These are phyloP conservation scores for Pythium phragmitis DNA, from an alignment of 352 stramenopile genomes.

Conservation along the genomic window DNA sequence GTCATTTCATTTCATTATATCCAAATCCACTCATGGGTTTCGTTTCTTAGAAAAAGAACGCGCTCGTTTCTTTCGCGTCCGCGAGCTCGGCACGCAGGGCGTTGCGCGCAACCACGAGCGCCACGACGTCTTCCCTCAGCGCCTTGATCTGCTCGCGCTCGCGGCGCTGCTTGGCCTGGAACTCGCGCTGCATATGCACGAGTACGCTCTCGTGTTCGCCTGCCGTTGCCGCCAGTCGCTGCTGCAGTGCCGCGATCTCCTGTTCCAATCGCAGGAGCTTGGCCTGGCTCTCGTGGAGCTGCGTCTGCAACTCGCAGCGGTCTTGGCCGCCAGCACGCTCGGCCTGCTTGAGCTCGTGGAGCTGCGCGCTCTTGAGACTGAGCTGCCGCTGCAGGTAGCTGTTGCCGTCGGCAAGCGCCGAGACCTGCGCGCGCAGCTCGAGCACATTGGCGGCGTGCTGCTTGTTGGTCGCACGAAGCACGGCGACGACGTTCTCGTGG, in stretches of 20 bases:
- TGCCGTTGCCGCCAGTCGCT: constrained; percentile 41
- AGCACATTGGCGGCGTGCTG: constrained; percentile 65
- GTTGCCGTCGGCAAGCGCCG: constrained; percentile 56
- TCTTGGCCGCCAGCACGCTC: constrained; percentile 37
- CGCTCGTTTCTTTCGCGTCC: constrained; percentile 55
- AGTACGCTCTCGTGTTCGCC: constrained; percentile 59
- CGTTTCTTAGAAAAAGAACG: constrained; percentile 34
- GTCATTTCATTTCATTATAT: no score
- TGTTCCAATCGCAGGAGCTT: constrained; percentile 59
- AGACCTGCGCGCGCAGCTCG: constrained; percentile 61
- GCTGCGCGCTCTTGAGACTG: constrained; percentile 50
- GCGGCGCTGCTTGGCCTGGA: constrained; percentile 37
- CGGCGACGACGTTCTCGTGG: constrained; percentile 68
- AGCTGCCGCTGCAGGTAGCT: constrained; percentile 63
- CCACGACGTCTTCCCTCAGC: constrained; percentile 54
- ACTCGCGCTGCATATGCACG: constrained; percentile 48
- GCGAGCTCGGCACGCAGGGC: constrained; percentile 55
- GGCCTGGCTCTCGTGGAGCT: constrained; percentile 51
- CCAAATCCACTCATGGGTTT: neutral
- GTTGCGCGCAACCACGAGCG: constrained; percentile 57
- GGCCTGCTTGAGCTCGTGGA: constrained; percentile 47
- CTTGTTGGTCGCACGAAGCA: constrained; percentile 67
- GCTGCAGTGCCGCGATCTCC: constrained; percentile 51
- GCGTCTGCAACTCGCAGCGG: constrained; percentile 40
- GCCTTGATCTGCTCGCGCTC: constrained; percentile 53